Conservation (phyloP, 495 filamentous ascomycete genomes). For the Lasiosphaeris hirsuta region DNA sequence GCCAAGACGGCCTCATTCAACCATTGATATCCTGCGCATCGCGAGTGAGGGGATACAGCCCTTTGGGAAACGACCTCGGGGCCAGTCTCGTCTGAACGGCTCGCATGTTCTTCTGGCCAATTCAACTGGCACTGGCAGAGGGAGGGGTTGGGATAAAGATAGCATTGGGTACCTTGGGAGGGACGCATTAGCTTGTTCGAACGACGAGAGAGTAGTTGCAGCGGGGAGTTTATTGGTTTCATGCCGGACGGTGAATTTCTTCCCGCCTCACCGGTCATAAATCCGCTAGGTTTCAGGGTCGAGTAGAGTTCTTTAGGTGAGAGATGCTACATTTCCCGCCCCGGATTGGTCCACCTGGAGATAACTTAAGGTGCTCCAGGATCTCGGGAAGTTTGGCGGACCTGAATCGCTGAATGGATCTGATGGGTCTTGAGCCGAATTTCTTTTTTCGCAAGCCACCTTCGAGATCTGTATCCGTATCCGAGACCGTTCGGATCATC, state of each 20-base stretch:
- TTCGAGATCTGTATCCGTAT: neutral
- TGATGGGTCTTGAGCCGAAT: neutral
- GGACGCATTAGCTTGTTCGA: neutral
- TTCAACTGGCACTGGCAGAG: neutral
- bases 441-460: neutral
- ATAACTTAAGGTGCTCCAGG: no score
- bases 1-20: neutral
- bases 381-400: neutral
- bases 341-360: neutral
- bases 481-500: neutral
- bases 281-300: neutral
- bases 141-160: neutral
- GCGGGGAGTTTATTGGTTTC: neutral
- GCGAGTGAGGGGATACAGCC: neutral
- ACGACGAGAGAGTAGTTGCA: neutral
- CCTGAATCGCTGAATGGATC: no score
- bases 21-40: neutral
- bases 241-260: neutral
- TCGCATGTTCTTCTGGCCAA: neutral
- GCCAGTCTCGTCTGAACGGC: no score
- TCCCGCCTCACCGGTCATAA: no score
- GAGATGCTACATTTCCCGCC: neutral
- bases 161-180: neutral
- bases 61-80: neutral
- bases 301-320: neutral